Evolutionary conservation across 495 filamentous ascomycete species (phyloP).

Genomic region (Penicillium pancosmium): DNA sequence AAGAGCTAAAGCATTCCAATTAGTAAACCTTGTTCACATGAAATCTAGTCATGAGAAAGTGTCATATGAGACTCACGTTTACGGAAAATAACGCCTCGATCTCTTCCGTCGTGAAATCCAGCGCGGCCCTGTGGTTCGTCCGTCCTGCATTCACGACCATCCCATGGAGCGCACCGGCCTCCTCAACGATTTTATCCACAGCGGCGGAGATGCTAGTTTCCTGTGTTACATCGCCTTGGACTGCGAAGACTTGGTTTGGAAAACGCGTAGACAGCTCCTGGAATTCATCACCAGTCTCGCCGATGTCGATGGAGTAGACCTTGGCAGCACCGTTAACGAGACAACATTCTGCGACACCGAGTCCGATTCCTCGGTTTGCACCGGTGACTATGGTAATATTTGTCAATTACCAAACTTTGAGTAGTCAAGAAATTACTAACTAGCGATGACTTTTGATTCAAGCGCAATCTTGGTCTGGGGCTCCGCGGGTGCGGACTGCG

Average conservation of each 20-base stretch:
- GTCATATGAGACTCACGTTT: constrained; percentile 21
- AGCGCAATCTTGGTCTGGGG: constrained; percentile 23
- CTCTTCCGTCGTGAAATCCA: constrained; percentile 45
- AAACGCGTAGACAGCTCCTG: constrained; percentile 30
- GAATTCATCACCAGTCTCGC: constrained; percentile 42
- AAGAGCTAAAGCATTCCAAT: constrained; percentile 30
- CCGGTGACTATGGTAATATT: constrained; percentile 31
- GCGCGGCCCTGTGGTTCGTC: constrained; percentile 47
- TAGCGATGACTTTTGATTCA: constrained; percentile 23
- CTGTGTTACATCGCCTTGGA: constrained; percentile 41
- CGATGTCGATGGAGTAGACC: constrained; percentile 47
- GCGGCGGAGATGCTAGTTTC: constrained; percentile 39
- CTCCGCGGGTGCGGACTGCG: constrained; percentile 11
- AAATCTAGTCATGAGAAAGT: neutral
- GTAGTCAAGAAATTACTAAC: constrained; percentile 6
- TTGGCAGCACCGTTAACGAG: constrained; percentile 39
- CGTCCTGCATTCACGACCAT: constrained; percentile 47
- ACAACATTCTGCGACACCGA: constrained; percentile 43
- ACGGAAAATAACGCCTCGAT: constrained; percentile 45
- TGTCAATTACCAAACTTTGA: neutral
- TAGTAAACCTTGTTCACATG: neutral
- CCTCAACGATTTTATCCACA: constrained; percentile 39
- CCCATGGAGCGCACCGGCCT: constrained; percentile 37
- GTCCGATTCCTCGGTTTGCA: constrained; percentile 43
- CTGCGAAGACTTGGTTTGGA: constrained; percentile 33